phyloP scores from a whole-genome alignment of 305 asterid genomes.

The Solanum hybrid region DNA sequence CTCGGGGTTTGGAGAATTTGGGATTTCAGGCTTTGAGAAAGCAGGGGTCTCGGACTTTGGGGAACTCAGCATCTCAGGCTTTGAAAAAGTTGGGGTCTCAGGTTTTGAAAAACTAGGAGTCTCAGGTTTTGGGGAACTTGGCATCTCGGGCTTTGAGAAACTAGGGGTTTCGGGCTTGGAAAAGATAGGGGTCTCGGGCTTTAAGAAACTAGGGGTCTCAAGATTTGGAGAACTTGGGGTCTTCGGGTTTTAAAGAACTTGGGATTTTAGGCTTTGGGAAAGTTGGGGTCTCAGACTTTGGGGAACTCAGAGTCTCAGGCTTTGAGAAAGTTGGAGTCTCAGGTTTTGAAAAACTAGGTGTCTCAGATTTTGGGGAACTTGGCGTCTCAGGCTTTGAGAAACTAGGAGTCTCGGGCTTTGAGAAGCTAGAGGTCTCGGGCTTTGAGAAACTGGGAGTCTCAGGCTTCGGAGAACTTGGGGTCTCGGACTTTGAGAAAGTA shows the following conservation, averaged over 20 bases:
- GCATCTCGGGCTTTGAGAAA: background rate
- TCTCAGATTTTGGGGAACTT: background rate
- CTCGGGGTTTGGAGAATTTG: background rate
- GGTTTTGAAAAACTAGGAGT: background rate
- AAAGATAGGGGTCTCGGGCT: background rate
- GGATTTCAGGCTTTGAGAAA: background rate
- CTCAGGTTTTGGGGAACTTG: too few species aligned
- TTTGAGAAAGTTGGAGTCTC: background rate
- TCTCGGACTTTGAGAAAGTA: conserved; percentile 3
- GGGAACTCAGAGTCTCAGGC: background rate
- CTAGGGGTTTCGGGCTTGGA: background rate
- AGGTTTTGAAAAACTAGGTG: background rate
- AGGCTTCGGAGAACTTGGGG: background rate
- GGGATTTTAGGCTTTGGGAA: background rate
- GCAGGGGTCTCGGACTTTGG: background rate
- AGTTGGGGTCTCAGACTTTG: background rate
- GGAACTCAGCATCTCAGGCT: background rate
- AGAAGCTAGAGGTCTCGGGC: background rate
- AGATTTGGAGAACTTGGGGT: background rate
- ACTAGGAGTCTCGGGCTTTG: background rate
- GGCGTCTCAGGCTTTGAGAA: background rate
- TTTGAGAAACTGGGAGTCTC: conserved; percentile 2
- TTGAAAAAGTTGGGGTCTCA: background rate
- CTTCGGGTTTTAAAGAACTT: background rate
- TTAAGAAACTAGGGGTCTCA: background rate